These are phyloP conservation scores for Chamaecyparis obtusa DNA, from an alignment of 75 land plant species.

Conservation along the genomic window DNA sequence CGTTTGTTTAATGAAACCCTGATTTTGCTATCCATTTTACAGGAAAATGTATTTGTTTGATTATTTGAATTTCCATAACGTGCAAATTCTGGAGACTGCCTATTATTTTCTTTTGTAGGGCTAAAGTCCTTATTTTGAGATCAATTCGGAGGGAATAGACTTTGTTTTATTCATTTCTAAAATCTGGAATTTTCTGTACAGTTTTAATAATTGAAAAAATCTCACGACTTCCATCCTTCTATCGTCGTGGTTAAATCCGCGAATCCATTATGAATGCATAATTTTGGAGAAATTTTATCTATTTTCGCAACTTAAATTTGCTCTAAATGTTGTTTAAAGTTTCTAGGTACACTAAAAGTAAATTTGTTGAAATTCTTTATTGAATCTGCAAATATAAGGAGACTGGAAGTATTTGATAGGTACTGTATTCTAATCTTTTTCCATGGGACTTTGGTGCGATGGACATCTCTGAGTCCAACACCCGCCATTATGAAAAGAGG, in stretches of 20 bases:
- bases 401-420: neutral
- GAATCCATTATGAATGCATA: neutral
- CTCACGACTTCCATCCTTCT: neutral
- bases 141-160: neutral
- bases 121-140: neutral
- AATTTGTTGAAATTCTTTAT: neutral
- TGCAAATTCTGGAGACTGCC: neutral
- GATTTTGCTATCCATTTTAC: neutral
- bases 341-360: neutral
- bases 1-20: neutral
- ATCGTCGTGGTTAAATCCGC: neutral
- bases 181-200: neutral
- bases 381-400: neutral
- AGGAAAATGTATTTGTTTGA: neutral
- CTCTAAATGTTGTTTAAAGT: neutral
- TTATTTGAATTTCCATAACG: no score
- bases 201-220: neutral
- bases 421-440: neutral
- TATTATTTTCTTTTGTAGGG: neutral
- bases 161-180: neutral
- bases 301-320: neutral
- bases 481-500: constrained; percentile 14
- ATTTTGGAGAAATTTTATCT: neutral
- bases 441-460: constrained; percentile 7
- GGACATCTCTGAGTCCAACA: constrained; percentile 31